Base-by-base conservation (phyloP, 177 flowering plant genomes). In the Vitis hybrid region DNA sequence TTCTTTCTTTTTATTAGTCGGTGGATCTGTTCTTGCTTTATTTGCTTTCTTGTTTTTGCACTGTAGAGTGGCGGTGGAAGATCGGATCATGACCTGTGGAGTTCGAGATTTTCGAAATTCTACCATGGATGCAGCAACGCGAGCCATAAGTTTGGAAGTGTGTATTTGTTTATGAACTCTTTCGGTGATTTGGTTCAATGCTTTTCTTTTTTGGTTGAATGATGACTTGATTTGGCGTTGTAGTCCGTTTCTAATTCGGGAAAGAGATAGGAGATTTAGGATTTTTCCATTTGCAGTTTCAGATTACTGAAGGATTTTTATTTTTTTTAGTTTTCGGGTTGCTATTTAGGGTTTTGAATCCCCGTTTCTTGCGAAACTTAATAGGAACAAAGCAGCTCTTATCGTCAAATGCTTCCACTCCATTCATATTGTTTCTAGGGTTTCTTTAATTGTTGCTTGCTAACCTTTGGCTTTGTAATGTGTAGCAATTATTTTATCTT, bases 71-170 rank as follows among this genome's bases (percentile, higher is more conserved):
- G 17, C 54, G 84, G 85, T 51, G 83, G 82, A 13, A 81, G 69
- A 71, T 64, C 63, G n/a, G 66, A 70, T 65, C 79, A 75, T 45
- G 84, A 83, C 76, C 57, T 84, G 10, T 86, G 90, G 90, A 77
- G 76, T 49, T 86, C 85, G 1, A 70, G 77, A 56, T 73, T 73
- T 56, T 56, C 88, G 5, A 71, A 79, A 21, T 77, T 73, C 61
- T 86, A 62, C 73, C 67, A 78, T 57, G 90, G 88, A 50, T 86
- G 90, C 71, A 80, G 85, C 40, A 82, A 80, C 64, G 77, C 90
- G 10, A 86, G 84, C 82, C 59, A 40, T 17, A 81, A 80, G 56
- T 86, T 84, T 71, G 63, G 73, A 3, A 79, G 90, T 86, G 55
- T 4, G 87, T 74, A 52, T 64, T 51, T 56, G 15, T 18, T 23